Conservation (phyloP, 495 filamentous ascomycete species). For the Choiromyces venosus region DNA sequence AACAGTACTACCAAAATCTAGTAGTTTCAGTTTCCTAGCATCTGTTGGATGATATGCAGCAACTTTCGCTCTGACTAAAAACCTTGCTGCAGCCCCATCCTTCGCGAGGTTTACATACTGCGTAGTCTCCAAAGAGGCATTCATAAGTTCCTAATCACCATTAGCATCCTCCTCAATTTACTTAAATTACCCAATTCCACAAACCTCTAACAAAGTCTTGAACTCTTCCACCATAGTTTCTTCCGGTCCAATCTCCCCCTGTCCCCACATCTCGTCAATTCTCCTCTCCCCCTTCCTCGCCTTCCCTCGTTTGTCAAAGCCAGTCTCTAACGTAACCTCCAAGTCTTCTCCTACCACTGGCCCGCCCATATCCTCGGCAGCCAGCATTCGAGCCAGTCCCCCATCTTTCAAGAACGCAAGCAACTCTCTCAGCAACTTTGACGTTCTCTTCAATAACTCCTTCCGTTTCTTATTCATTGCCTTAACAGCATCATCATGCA, state of each 20-base stretch:
- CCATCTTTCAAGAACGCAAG: constrained; percentile 63
- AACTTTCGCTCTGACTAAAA: constrained; percentile 75
- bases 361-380: constrained; percentile 78
- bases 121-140: constrained; percentile 45
- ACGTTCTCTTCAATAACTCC: constrained; percentile 53
- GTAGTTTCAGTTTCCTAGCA: constrained; percentile 64
- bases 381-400: constrained; percentile 71
- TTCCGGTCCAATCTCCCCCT: constrained; percentile 60
- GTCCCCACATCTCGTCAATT: constrained; percentile 58
- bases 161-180: neutral
- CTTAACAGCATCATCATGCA: constrained; percentile 50
- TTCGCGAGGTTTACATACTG: constrained; percentile 64
- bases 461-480: constrained; percentile 56
- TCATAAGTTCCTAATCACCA: constrained; percentile 28
- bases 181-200: constrained; percentile 47
- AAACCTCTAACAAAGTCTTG: constrained; percentile 55
- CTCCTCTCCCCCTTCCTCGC: constrained; percentile 43
- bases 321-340: constrained; percentile 50
- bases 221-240: constrained; percentile 58
- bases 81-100: constrained; percentile 76
- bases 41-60: constrained; percentile 83
- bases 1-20: constrained; percentile 77
- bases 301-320: constrained; percentile 42
- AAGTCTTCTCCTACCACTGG: constrained; percentile 72
- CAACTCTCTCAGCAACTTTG: constrained; percentile 56